Conservation (phyloP, 2,329 filamentous ascomycete species). For the Dendryphion nanum region DNA sequence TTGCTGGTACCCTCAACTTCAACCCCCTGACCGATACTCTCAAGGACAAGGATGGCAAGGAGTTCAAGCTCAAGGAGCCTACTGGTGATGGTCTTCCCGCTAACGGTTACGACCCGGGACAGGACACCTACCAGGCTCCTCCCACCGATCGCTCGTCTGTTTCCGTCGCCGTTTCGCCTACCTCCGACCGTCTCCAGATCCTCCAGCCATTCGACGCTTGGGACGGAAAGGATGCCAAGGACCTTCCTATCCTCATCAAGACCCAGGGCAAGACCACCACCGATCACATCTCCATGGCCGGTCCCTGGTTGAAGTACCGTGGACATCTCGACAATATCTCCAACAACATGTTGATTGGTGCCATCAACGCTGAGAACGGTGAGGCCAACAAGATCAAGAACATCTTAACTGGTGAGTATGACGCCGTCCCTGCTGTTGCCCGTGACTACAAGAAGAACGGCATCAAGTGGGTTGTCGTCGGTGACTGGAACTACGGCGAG, state of each 20-base stretch:
- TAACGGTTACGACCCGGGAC: conserved; percentile 83
- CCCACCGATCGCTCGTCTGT: conserved; percentile 74
- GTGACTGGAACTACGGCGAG: conserved; percentile 99
- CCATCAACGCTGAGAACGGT: conserved; percentile 91
- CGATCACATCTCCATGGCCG: conserved; percentile 96
- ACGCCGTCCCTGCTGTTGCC: conserved; percentile 87
- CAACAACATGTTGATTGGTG: conserved; percentile 99
- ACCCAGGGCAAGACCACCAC: conserved; percentile 93
- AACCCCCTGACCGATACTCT: conserved; percentile 91
- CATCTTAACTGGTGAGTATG: conserved; percentile 77
- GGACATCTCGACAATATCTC: conserved; percentile 99
- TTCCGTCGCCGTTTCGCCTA: conserved; percentile 78
- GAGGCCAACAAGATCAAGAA: conserved; percentile 99
- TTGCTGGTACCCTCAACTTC: conserved; percentile 84
- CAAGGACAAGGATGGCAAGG: conserved; percentile 93
- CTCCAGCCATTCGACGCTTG: conserved; percentile 82
- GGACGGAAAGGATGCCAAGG: conserved; percentile 85
- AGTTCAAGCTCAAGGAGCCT: conserved; percentile 83
- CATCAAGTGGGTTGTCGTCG: conserved; percentile 94
- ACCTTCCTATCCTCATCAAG: conserved; percentile 95
- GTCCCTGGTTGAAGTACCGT: conserved; percentile 98
- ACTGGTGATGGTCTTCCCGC: conserved; percentile 77
- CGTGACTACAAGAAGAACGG: conserved; percentile 98
- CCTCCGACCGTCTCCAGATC: conserved; percentile 91
- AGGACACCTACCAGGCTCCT: conserved; percentile 94